phyloP scores from a whole-genome alignment of 805 yeast genomes.

The Ogataea paradorogensis region DNA sequence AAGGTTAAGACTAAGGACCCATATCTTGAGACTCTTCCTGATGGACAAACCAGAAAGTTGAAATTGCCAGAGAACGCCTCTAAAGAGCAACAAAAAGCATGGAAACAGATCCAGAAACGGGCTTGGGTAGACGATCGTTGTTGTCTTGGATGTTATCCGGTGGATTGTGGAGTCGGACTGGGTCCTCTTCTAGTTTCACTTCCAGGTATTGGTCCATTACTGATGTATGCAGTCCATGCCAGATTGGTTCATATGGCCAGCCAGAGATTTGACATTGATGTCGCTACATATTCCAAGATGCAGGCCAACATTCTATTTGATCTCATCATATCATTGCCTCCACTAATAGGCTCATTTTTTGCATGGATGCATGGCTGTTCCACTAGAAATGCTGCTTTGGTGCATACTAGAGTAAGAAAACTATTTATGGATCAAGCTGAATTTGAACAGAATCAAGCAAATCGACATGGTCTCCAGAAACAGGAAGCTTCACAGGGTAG shows the following conservation, averaged over 20 bases:
- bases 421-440: slow-evolving; percentile 4
- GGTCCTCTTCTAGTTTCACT: slow-evolving; percentile 65
- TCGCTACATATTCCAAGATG: slow-evolving; percentile 59
- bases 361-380: slow-evolving; percentile 84
- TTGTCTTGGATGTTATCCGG: slow-evolving; percentile 72
- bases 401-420: slow-evolving; percentile 44
- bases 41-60: slow-evolving; percentile 55
- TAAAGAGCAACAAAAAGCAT: slow-evolving; percentile 58
- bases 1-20: slow-evolving; percentile 65
- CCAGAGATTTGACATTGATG: slow-evolving; percentile 54
- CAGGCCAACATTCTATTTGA: slow-evolving; percentile 76
- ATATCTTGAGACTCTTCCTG: slow-evolving; percentile 45
- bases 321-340: slow-evolving; percentile 71
- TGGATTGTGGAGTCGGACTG: slow-evolving; percentile 73
- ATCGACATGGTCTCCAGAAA: neutral
- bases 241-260: slow-evolving; percentile 62
- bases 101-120: slow-evolving; percentile 68
- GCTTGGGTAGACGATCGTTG: slow-evolving; percentile 91
- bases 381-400: slow-evolving; percentile 81
- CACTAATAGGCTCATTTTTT: slow-evolving; percentile 73
- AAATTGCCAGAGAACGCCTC: slow-evolving; percentile 58
- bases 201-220: slow-evolving; percentile 82
- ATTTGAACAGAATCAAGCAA: neutral
- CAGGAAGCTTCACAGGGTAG: no score
- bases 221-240: slow-evolving; percentile 77